Conservation (phyloP, 768 basidiomycete genomes). For the Hortiboletus flavorubellus region DNA sequence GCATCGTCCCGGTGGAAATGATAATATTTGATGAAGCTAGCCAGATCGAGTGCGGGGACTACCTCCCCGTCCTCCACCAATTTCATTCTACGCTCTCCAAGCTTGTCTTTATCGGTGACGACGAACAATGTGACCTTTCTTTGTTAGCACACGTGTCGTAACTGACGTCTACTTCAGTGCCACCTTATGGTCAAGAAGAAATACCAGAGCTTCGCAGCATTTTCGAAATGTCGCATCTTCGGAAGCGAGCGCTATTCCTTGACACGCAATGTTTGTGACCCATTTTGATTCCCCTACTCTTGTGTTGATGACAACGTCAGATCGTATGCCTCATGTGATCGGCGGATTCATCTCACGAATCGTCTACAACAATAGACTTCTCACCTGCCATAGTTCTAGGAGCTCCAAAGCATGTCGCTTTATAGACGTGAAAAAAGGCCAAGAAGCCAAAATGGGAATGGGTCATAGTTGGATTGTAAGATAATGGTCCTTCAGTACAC, state of each 20-base stretch:
- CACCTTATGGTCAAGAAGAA: slow-evolving; percentile 75
- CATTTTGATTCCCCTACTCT: not conserved
- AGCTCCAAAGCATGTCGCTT: slow-evolving; percentile 35
- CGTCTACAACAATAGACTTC: slow-evolving; percentile 56
- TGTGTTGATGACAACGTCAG: slow-evolving; percentile 34
- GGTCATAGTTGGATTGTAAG: slow-evolving; percentile 38
- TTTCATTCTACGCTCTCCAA: slow-evolving; percentile 29
- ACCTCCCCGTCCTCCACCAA: slow-evolving; percentile 33
- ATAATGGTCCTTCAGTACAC: not conserved
- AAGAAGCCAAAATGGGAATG: slow-evolving; percentile 20
- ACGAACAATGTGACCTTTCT: slow-evolving; percentile 33
- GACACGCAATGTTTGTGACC: slow-evolving; percentile 65
- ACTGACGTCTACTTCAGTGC: slow-evolving; percentile 44
- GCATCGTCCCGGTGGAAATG: slow-evolving; percentile 33
- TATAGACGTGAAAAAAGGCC: slow-evolving; percentile 38
- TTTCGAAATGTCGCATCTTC: slow-evolving; percentile 68
- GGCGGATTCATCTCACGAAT: slow-evolving; percentile 63
- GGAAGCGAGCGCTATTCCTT: slow-evolving; percentile 46
- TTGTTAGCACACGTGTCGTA: not conserved
- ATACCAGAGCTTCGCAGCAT: slow-evolving; percentile 63
- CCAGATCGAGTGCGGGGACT: slow-evolving; percentile 43
- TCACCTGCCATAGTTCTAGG: slow-evolving; percentile 48
- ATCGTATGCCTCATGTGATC: slow-evolving; percentile 79
- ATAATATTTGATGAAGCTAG: slow-evolving; percentile 48
- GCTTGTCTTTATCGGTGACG: slow-evolving; percentile 39